phyloP scores from a whole-genome alignment of 202 grass and related monocot genomes.

The Setaria viridis region DNA sequence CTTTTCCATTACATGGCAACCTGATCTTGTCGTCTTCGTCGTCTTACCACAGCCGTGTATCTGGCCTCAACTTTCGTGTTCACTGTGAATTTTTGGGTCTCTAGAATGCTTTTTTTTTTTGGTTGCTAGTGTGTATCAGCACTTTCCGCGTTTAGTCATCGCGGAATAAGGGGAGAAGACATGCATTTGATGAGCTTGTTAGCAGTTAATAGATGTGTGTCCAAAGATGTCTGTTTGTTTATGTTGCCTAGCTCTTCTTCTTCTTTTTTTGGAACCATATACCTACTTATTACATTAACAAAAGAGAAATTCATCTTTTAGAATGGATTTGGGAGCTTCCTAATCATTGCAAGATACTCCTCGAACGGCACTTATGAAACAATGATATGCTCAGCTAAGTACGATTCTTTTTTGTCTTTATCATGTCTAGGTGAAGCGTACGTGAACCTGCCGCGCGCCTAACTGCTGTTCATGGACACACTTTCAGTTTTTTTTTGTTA shows the following conservation, averaged over 20 bases:
- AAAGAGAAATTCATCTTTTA: background rate
- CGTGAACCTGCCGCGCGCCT: background rate
- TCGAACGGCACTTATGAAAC: background rate
- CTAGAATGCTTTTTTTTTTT: background rate
- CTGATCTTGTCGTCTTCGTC: conserved; percentile 14
- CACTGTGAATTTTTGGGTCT: background rate
- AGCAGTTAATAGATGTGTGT: background rate
- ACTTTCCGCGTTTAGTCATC: background rate
- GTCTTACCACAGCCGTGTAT: background rate
- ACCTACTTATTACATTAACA: conserved; percentile 3
- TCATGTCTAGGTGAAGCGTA: conserved; percentile 5
- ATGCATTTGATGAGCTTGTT: background rate
- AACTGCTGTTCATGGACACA: background rate
- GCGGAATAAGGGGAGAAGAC: background rate
- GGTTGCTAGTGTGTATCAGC: background rate
- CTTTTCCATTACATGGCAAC: background rate
- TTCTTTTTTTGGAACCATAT: background rate
- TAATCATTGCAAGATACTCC: conserved; percentile 25
- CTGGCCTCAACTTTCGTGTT: background rate
- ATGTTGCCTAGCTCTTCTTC: background rate
- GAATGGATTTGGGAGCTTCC: background rate
- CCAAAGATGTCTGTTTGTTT: background rate
- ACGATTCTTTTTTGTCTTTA: conserved; percentile 12
- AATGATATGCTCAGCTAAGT: background rate
- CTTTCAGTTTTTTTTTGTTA: background rate